Conservation (phyloP, 2,329 filamentous ascomycete genomes). For the Pseudocercospora eumusae region DNA sequence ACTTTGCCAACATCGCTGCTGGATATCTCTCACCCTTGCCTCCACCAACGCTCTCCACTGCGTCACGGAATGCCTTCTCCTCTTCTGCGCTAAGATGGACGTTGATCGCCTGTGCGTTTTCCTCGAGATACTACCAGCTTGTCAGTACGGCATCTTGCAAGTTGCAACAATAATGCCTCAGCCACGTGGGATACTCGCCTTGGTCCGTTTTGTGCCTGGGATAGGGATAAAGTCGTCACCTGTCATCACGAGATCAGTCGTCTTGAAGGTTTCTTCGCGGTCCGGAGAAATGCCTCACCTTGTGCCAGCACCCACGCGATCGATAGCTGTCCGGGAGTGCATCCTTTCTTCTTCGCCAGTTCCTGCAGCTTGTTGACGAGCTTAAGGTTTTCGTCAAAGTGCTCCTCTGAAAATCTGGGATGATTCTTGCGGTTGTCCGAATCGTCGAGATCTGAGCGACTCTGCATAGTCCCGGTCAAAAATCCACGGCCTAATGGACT, state of each 20-base stretch:
- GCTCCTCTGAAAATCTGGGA: constrained; percentile 36
- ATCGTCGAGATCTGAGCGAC: constrained; percentile 43
- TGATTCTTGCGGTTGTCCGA: constrained; percentile 35
- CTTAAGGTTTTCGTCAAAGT: constrained; percentile 39
- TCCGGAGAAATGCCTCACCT: constrained; percentile 34
- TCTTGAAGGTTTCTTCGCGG: constrained; percentile 21
- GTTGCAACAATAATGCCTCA: not conserved
- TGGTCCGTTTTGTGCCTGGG: constrained; percentile 42
- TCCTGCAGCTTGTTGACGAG: constrained; percentile 34
- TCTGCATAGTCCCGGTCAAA: constrained; percentile 47
- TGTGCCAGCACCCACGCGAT: constrained; percentile 39
- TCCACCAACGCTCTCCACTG: constrained; percentile 38
- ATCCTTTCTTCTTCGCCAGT: constrained; percentile 36
- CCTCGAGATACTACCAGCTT: constrained; percentile 28
- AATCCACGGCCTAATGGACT: constrained; percentile 48
- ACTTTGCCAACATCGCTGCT: constrained; percentile 33
- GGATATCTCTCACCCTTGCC: constrained; percentile 35
- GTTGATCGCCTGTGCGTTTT: constrained; percentile 31
- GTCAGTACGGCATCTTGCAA: not conserved
- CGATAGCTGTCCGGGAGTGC: constrained; percentile 36
- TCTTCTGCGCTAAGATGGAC: constrained; percentile 34
- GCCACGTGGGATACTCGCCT: constrained; percentile 11
- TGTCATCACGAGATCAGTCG: constrained; percentile 33
- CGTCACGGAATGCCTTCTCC: constrained; percentile 32
- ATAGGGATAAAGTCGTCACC: constrained; percentile 48